Base-by-base conservation (phyloP, 441 rosid genomes). In the Pelargonium myrrhifolium region DNA sequence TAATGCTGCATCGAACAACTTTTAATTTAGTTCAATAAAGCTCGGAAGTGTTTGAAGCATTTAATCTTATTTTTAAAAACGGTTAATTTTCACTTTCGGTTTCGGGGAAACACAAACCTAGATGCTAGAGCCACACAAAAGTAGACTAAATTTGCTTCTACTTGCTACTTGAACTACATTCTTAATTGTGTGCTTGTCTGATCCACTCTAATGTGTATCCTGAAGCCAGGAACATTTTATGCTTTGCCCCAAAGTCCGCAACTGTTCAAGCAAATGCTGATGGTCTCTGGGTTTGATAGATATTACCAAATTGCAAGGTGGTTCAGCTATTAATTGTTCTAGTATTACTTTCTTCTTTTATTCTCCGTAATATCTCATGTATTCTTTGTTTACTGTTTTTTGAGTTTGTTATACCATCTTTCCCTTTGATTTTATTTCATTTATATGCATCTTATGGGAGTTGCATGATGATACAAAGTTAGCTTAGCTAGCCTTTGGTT, bases 291-390 rank as follows among this genome's bases (percentile, higher is more conserved):
- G 69, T 94, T 91, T 85, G 89, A 88, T 80, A 94, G 79, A 82
- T 94, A 94, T 78, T 94, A 91, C 77, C 97, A 94, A 82, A 79
- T 94, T 72, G 97, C 99, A n/a, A 89, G 92, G 99, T 94, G 83
- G 70, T 43, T 21, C 67, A 42, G n/a, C n/a, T 60, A 28, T 60
- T 2, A 65, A 56, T 71, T 58, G n/a, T 45, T 59, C 22, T 22
- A 37, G 22, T 64, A 43, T 10, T 65, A 43, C 18, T 60, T 9
- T 51, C 9, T 51, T 51, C 21, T 5, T 6, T 26, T 26, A 1
- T 26, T 26, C 1, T 26, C 3, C 3, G 28, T 3, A 26, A 26
- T 26, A 26, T 26, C 1, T 26, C 5, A 51, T 6, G 21, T 5
- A 0, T 3, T 51, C 21, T 51, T 15, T 15, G 15, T 1, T 39